Base-by-base conservation (phyloP, 2,329 filamentous ascomycete species). In the Phoma sp. region DNA sequence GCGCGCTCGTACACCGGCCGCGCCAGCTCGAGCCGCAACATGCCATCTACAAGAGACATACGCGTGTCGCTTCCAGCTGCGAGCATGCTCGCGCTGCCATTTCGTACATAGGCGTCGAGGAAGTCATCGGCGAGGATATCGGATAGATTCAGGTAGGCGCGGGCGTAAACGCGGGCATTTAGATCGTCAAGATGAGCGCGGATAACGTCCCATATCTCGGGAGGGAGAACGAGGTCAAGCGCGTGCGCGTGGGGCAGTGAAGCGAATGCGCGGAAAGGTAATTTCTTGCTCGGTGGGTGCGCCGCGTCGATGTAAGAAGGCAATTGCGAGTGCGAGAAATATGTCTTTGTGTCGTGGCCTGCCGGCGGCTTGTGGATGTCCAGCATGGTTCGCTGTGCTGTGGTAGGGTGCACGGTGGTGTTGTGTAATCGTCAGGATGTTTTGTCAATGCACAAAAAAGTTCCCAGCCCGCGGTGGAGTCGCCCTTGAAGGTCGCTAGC, bases 41-140 rank as follows among this genome's bases (percentile, higher is more conserved):
- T 77, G 0, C 91, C 91, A 61, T 91, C 83, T 52, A 78, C 81
- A 1, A 98, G 76, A 0, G 83, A 83, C 70, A 91, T 93, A 2
- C 88, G 80, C 63, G 89, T 90, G 66, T 93, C 89, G 2, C 83
- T 83, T 10, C 91, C 92, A 72, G 93, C 85, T 0, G 93, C 96
- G 2, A 96, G 82, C 89, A 98, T 90, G 62, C 90, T 74, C 43
- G 96, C 79, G 68, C 91, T 87, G 4, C 91, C 91, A 92, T 55
- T 54, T 2, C 96, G 96, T 62, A 98, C 87, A 69, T 96, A 93
- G 38, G 86, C 80, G n/a, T 84, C 88, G 67, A 96, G 92, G 66
- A 97, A 96, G 0, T 87, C 83, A 1, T 85, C 84, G 30, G 89
- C 82, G 1, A 98, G 71, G 4, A 98, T 70, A 54, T 91, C 86